Evolutionary conservation across 2,329 filamentous ascomycete species (phyloP), one percentile per base, ranked within the genome.

Genomic region (Celoporthe dispersa): DNA sequence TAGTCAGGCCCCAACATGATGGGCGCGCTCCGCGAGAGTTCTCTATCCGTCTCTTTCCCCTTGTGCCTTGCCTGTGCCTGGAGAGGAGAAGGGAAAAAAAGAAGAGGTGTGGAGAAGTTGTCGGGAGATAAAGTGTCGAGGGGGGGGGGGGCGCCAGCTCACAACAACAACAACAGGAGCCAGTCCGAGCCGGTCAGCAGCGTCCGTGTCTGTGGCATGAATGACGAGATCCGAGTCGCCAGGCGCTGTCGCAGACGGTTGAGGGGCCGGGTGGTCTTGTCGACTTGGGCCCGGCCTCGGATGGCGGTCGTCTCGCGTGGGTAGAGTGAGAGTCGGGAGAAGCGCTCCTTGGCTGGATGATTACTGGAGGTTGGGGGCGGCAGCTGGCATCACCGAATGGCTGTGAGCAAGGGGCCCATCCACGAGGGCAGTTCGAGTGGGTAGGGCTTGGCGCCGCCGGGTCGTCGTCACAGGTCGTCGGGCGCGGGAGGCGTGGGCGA

Each of bases 1-100:
- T 85, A 83, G 73, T 84, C 83, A 74, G 84, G 83, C 74, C 82
- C 83, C 81, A 85, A 67, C 77, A 78, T 78, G 71, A 73, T 72
- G 73, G 70, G 70, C 71, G 69, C 72, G 70, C 70, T 31, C 37
- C 44, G 60, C 25, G 35, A 41, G 44, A 28, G n/a, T 41, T 39
- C 60, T 39, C 60, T 66, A 68, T 67, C 68, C 70, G 70, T 66
- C 62, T 68, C 68, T 66, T 69, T 37, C 53, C 55, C 65, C 59
- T 51, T 37, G 62, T 53, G 37, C 41, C 48, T 64, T 41, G 55
- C 37, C 35, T 28, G 41, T 70, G 55, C 39, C 55, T 2, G 37
- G 37, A 39, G 9, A 39, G 2, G 37, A n/a, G n/a, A n/a, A n/a
- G n/a, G n/a, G n/a, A n/a, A n/a, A n/a, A n/a, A 41, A 61, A n/a